Conservation (phyloP, 2,329 filamentous ascomycete species). For the Monilinia polystroma region DNA sequence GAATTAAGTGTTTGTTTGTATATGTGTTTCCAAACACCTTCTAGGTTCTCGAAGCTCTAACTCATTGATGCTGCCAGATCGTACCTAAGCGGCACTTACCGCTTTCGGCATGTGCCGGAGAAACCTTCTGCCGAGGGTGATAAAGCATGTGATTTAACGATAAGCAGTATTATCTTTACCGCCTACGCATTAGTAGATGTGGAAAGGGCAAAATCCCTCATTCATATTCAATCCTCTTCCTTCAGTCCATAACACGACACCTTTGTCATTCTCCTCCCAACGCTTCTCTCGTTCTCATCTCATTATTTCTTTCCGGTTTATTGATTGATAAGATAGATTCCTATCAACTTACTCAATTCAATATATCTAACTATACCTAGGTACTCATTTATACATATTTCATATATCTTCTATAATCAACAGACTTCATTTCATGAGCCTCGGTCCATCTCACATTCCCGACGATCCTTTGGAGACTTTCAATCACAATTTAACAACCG, state of each 20-base stretch:
- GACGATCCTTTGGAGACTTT: background rate
- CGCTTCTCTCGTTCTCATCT: background rate
- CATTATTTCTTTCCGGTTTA: background rate
- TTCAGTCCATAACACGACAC: background rate
- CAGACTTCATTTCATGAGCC: constrained; percentile 6
- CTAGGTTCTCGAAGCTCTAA: background rate
- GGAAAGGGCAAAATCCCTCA: background rate
- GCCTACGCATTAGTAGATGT: background rate
- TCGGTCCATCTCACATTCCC: constrained; percentile 12
- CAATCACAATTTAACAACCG: background rate
- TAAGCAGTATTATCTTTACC: constrained; percentile 1
- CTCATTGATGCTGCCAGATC: constrained; percentile 24
- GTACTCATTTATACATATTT: background rate
- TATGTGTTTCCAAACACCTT: constrained; percentile 6
- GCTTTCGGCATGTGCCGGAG: constrained; percentile 2
- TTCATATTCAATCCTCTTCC: background rate
- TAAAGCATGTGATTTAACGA: background rate
- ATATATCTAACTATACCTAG: background rate
- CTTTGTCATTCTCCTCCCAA: background rate
- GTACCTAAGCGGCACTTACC: constrained; percentile 19
- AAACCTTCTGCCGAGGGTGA: constrained; percentile 3
- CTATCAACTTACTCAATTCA: background rate
- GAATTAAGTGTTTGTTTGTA: constrained; percentile 19
- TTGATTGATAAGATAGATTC: background rate
- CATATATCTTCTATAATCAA: background rate